A percentile compares a stretch with the other conserved stretches of the same genome.
These are phyloP conservation scores for Xylaria sp. DNA, from an alignment of 2,329 filamentous ascomycete genomes.

Conservation along the genomic window DNA sequence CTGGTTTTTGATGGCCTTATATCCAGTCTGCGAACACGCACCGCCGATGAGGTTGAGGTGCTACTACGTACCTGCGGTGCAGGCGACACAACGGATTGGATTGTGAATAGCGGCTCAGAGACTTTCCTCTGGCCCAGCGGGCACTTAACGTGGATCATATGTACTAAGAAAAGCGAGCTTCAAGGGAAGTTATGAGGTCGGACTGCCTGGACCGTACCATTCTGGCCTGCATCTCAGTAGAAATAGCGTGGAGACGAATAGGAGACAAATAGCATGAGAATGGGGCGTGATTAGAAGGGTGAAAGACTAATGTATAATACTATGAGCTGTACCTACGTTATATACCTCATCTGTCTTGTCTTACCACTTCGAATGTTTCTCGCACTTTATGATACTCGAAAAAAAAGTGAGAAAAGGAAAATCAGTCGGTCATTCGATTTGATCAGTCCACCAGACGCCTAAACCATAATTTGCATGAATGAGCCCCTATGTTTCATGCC, in stretches of 20 bases:
- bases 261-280: not conserved
- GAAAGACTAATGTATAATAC: conserved; percentile 24
- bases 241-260: not conserved
- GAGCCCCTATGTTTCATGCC: conserved; percentile 12
- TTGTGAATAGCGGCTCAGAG: conserved; percentile 59
- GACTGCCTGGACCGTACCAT: not conserved
- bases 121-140: conserved; percentile 63
- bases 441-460: conserved; percentile 2
- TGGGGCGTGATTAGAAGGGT: not conserved
- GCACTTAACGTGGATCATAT: conserved; percentile 64
- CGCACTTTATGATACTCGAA: conserved; percentile 1
- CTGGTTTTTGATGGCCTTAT: conserved; percentile 76
- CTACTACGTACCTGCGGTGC: conserved; percentile 67
- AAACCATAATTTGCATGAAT: conserved; percentile 15
- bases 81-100: conserved; percentile 57
- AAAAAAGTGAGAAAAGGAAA: not conserved
- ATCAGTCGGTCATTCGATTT: not conserved
- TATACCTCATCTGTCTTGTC: conserved; percentile 23
- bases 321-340: conserved; percentile 18
- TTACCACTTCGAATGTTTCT: conserved; percentile 16
- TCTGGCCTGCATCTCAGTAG: not conserved
- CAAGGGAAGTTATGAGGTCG: conserved; percentile 1
- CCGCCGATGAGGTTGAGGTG: conserved; percentile 70
- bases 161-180: conserved; percentile 52
- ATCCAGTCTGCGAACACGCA: conserved; percentile 74